phyloP scores from a whole-genome alignment of 768 basidiomycete genomes.

The Agaricus sinodeliciosus region DNA sequence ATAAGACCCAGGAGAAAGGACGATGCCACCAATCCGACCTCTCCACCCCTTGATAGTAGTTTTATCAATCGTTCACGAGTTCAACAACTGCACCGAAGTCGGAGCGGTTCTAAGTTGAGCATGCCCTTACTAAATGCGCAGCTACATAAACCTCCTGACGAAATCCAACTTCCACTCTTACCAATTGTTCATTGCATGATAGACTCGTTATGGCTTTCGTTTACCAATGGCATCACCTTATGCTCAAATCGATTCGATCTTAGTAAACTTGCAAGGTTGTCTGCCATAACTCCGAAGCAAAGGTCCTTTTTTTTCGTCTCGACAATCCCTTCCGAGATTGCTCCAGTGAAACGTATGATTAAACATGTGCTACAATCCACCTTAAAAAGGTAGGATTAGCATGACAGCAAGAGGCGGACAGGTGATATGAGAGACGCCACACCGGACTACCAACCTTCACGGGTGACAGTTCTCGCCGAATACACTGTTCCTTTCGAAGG shows the following conservation, averaged over 20 bases:
- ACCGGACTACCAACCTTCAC: no score
- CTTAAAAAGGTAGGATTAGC: no score
- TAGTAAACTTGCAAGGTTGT: background rate
- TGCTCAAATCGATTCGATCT: background rate
- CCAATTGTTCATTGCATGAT: background rate
- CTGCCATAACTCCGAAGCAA: background rate
- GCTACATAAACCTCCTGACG: background rate
- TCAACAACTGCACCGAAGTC: slow-evolving; percentile 1
- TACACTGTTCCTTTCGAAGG: no score
- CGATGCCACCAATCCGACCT: background rate
- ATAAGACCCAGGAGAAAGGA: background rate
- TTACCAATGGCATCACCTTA: background rate
- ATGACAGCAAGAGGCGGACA: no score
- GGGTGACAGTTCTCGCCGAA: no score
- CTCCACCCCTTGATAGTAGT: background rate
- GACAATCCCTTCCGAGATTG: background rate
- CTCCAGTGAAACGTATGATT: background rate
- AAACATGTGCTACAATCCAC: background rate
- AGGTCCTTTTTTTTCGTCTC: background rate
- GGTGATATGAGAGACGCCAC: no score
- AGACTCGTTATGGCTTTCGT: background rate
- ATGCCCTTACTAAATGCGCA: background rate
- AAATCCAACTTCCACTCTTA: background rate
- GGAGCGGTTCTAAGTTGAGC: slow-evolving; percentile 3
- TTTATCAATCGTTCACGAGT: slow-evolving; percentile 4